These are phyloP conservation scores for Maudiozyma barnettii DNA, from an alignment of 805 yeast species.

Conservation along the genomic window DNA sequence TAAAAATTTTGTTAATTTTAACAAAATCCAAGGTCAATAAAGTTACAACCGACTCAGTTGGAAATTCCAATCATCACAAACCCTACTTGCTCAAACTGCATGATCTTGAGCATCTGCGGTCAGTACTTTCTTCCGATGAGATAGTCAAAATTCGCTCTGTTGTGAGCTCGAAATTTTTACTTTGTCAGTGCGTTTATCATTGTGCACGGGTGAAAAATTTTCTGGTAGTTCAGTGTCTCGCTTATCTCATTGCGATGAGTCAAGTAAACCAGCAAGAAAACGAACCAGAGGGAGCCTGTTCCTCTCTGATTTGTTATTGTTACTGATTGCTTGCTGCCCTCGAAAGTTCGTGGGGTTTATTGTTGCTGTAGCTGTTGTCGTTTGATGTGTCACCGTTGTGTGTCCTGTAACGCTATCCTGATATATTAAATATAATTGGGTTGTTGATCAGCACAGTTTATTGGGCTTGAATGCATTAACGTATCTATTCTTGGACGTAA, in stretches of 20 bases:
- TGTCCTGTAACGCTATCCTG: background rate
- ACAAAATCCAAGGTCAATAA: background rate
- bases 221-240: background rate
- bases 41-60: too few relatives aligned
- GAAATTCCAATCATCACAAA: background rate
- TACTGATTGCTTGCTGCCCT: too few relatives aligned
- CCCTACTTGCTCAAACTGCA: background rate
- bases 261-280: too few relatives aligned
- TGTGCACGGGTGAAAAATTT: background rate
- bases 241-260: too few relatives aligned
- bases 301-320: too few relatives aligned
- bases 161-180: background rate
- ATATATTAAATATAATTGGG: background rate
- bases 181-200: background rate
- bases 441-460: too few relatives aligned
- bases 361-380: too few relatives aligned
- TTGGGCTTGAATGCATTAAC: too few relatives aligned
- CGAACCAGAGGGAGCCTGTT: too few relatives aligned
- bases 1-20: too few relatives aligned
- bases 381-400: background rate
- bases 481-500: background rate
- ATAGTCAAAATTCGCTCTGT: background rate
- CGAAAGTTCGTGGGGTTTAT: too few relatives aligned
- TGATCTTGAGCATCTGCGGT: background rate
- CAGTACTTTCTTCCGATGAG: background rate